Evolutionary conservation across 441 rosid genomes (phyloP), one percentile per base, ranked within the genome.

Genomic region (Rhodomyrtus psidioides): DNA sequence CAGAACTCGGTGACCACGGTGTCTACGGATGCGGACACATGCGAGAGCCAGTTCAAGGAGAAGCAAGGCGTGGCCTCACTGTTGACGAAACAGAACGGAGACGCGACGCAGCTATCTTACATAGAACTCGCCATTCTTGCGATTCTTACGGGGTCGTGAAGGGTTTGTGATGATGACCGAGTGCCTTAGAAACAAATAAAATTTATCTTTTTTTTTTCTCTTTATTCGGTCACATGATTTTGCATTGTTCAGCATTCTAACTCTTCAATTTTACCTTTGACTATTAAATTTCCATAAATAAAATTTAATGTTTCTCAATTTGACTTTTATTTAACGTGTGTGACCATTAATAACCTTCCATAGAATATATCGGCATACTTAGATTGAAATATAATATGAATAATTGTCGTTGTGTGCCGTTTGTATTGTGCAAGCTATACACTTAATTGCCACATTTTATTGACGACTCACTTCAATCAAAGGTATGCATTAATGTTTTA

Each of bases 1-100:
- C 76, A 62, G 14, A 0, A 0, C 76, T 17, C 13, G 4, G 24
- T 30, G 46, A 8, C 26, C 44, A 0, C 76, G 1, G 76, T 62
- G 46, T 30, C 6, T 30, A 28, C 42, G 24, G 12, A 62, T 15
- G 74, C 1, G 24, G 39, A 34, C 24, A 28, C 74, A 42, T 62
- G 74, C 74, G 74, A 62, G 74, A 28, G 74, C 42, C 74, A 62
- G 74, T 62, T 62, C 24, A 28, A 28, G 74, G 74, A 30, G 12
- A 30, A 62, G 55, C 8, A 2, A 14, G 53, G 53, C 53, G 5
- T 4, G 53, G 4, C 53, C 53, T 51, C 53, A 12, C 53, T 15
- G 53, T 51, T 51, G 53, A 51, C 53, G 53, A 51, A 51, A 15
- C 53, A 51, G 53, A 51, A 12, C 53, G 53, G 53, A 51, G 53